Conservation (phyloP, 805 yeast species). For the Saccharomycopsis amapae region DNA sequence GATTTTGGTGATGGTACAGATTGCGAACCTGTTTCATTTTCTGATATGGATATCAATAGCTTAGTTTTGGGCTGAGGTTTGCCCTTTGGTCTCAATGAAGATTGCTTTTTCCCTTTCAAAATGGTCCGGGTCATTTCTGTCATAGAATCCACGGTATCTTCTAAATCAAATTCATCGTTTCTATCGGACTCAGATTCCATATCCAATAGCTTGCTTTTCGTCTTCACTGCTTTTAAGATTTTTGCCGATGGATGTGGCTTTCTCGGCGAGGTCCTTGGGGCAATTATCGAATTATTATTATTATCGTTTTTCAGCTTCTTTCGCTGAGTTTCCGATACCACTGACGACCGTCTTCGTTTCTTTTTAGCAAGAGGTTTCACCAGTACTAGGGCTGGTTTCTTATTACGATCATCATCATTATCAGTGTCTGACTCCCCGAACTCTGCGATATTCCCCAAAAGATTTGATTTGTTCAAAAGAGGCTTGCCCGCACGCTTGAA, state of each 20-base stretch:
- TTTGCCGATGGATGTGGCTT: not conserved
- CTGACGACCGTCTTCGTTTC: not conserved
- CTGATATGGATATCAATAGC: not conserved
- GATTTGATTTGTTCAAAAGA: not conserved
- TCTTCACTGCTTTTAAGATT: not conserved
- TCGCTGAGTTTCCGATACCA: slow-evolving; percentile 1
- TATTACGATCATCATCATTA: not conserved
- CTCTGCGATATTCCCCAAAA: not conserved
- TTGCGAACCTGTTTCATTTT: no score
- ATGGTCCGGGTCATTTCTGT: not conserved
- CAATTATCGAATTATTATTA: not conserved
- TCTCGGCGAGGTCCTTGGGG: not conserved
- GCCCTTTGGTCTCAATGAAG: not conserved
- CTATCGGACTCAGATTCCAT: slow-evolving; percentile 14
- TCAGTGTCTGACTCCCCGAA: not conserved
- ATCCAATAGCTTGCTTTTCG: slow-evolving; percentile 15
- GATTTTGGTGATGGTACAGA: not conserved
- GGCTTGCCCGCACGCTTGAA: slow-evolving; percentile 11
- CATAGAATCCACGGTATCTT: not conserved
- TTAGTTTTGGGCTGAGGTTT: not conserved
- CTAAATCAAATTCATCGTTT: slow-evolving; percentile 9
- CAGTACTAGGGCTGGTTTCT: not conserved
- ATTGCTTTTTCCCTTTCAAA: not conserved
- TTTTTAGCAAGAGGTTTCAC: not conserved
- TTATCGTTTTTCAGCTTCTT: not conserved